A percentile compares a stretch with the other conserved stretches of the same genome.
Conservation (phyloP, 1,284 basidiomycete species). For the Boletus mariae region DNA sequence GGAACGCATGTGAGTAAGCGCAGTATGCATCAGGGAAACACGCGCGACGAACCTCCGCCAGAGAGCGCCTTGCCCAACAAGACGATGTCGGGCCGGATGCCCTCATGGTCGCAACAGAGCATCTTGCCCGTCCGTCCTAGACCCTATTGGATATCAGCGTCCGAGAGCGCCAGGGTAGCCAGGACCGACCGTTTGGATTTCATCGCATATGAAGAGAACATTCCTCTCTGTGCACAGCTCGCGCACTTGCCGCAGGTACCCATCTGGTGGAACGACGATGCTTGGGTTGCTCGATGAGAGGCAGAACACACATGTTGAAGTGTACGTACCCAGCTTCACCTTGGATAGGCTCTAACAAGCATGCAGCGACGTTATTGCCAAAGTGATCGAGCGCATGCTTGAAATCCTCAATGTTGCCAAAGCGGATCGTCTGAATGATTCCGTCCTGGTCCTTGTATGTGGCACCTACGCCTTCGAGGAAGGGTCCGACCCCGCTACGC, state of each 20-base stretch:
- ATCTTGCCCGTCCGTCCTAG: constrained; percentile 83
- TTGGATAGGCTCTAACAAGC: constrained; percentile 97
- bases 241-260: constrained; percentile 78
- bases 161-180: background rate
- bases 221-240: constrained; percentile 92
- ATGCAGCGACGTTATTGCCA: constrained; percentile 85
- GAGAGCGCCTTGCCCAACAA: constrained; percentile 95
- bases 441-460: constrained; percentile 53
- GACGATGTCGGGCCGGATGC: constrained; percentile 88
- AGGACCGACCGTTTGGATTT: constrained; percentile 83
- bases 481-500: constrained; percentile 87
- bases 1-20: constrained; percentile 9
- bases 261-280: constrained; percentile 86
- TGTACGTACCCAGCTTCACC: constrained; percentile 90
- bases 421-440: constrained; percentile 62
- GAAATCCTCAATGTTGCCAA: constrained; percentile 80
- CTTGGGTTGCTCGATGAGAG: constrained; percentile 36
- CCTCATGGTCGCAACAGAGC: constrained; percentile 86
- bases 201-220: constrained; percentile 95
- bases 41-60: constrained; percentile 67
- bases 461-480: constrained; percentile 83
- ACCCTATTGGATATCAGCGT: constrained; percentile 46
- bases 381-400: constrained; percentile 78
- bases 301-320: background rate
- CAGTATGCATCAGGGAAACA: background rate